phyloP scores from a whole-genome alignment of 2,329 filamentous ascomycete genomes.

The Trichoderma guizhouense region DNA sequence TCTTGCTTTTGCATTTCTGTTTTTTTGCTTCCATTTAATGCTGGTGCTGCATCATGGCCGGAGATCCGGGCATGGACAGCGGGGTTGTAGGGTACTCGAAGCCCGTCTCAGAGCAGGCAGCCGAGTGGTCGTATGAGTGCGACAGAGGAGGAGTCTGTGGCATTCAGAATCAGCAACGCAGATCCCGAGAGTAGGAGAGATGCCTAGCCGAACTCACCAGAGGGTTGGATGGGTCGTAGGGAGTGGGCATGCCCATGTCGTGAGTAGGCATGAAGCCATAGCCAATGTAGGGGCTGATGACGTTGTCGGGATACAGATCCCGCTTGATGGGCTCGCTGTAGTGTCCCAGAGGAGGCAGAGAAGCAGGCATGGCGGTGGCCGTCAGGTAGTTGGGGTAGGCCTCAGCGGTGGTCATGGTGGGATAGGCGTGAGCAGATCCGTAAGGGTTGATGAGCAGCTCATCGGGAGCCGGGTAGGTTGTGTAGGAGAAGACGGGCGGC shows the following conservation, averaged over 20 bases:
- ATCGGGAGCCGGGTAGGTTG: conserved; percentile 64
- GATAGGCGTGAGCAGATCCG: conserved; percentile 51
- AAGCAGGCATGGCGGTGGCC: conserved; percentile 52
- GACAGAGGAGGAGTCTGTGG: conserved; percentile 72
- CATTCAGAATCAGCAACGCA: conserved; percentile 47
- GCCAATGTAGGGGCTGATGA: conserved; percentile 63
- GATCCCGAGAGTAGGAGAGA: conserved; percentile 40
- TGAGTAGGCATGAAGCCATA: conserved; percentile 64
- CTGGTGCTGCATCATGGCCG: conserved; percentile 44
- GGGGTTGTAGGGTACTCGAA: conserved; percentile 68
- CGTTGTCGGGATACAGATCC: conserved; percentile 56
- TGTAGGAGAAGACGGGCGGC: conserved; percentile 66
- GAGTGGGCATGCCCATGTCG: conserved; percentile 57
- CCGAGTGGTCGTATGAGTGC: conserved; percentile 67
- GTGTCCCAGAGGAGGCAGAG: conserved; percentile 62
- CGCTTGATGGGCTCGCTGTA: conserved; percentile 65
- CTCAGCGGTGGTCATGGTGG: conserved; percentile 49
- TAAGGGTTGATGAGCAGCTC: conserved; percentile 61
- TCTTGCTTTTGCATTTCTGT: background rate
- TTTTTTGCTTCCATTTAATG: background rate
- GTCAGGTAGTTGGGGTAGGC: conserved; percentile 55
- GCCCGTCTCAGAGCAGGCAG: conserved; percentile 58
- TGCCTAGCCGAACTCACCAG: conserved; percentile 64
- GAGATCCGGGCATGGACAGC: conserved; percentile 69
- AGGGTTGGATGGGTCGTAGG: conserved; percentile 66